Percentiles rank a stretch among this genome's conserved stretches.
Evolutionary conservation across 192 early-diverging fungal genomes (phyloP).

Genomic region (Tieghemiomyces parasiticus): DNA sequence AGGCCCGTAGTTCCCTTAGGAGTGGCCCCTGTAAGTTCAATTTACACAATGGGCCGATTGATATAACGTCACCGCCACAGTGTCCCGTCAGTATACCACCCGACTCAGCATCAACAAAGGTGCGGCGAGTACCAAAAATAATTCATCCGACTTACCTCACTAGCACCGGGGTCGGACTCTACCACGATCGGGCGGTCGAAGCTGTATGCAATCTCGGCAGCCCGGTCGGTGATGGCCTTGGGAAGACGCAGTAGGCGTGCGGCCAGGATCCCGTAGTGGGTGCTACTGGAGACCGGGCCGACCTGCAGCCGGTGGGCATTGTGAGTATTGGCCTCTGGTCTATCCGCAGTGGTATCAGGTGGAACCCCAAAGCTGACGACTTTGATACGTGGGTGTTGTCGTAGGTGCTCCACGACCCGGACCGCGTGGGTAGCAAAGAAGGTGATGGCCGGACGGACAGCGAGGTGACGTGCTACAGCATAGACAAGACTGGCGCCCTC

Average conservation of each 20-base stretch:
- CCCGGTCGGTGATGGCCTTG: background rate
- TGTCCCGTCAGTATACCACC: too few relatives aligned
- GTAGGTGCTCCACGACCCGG: background rate
- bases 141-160: too few relatives aligned
- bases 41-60: too few relatives aligned
- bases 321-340: background rate
- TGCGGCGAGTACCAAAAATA: too few relatives aligned
- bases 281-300: background rate
- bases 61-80: too few relatives aligned
- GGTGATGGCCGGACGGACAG: background rate
- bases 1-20: too few relatives aligned
- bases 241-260: background rate
- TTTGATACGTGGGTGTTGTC: background rate
- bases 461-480: background rate
- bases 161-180: too few relatives aligned
- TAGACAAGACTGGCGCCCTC: background rate
- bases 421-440: background rate
- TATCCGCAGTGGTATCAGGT: background rate
- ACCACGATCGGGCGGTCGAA: too few relatives aligned
- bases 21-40: too few relatives aligned
- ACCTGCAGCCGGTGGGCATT: background rate
- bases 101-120: too few relatives aligned
- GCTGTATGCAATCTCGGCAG: too few relatives aligned
- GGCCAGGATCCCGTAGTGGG: background rate
- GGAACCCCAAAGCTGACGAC: background rate